A percentile compares a stretch with the other conserved stretches of the same genome.
These are phyloP conservation scores for Pseudogymnoascus sp. DNA, from an alignment of 2,329 filamentous ascomycete species.

Conservation along the genomic window DNA sequence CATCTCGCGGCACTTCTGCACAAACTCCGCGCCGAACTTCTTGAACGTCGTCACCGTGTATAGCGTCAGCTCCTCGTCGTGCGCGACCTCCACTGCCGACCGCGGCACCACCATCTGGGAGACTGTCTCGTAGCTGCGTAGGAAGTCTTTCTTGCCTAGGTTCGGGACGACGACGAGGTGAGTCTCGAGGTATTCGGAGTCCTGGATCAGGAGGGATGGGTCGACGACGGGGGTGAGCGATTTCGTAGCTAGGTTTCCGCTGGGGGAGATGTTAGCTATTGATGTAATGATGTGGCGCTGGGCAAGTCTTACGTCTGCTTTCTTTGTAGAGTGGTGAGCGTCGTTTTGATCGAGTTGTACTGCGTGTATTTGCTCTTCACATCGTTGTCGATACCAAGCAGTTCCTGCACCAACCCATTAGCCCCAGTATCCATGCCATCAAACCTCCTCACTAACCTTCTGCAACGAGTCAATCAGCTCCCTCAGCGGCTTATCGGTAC, in stretches of 20 bases:
- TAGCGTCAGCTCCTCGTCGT: conserved; percentile 83
- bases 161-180: conserved; percentile 85
- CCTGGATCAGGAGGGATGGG: conserved; percentile 69
- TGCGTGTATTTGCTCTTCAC: conserved; percentile 91
- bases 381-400: conserved; percentile 88
- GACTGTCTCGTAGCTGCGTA: conserved; percentile 81
- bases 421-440: neutral
- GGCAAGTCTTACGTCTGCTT: conserved; percentile 66
- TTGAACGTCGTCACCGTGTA: conserved; percentile 91
- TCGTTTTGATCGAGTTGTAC: conserved; percentile 87
- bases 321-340: conserved; percentile 70
- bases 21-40: conserved; percentile 78
- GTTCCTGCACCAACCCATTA: conserved; percentile 51
- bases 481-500: conserved; percentile 79
- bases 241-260: conserved; percentile 88
- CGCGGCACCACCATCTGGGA: conserved; percentile 89
- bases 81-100: conserved; percentile 69
- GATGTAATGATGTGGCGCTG: neutral
- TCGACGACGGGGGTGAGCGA: conserved; percentile 86
- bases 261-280: conserved; percentile 32
- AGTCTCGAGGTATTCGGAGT: conserved; percentile 95
- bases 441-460: conserved; percentile 50
- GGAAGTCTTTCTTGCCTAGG: conserved; percentile 75
- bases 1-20: conserved; percentile 84
- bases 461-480: conserved; percentile 84